phyloP scores from a whole-genome alignment of 768 basidiomycete species.

The Leccinum disarticulatum region DNA sequence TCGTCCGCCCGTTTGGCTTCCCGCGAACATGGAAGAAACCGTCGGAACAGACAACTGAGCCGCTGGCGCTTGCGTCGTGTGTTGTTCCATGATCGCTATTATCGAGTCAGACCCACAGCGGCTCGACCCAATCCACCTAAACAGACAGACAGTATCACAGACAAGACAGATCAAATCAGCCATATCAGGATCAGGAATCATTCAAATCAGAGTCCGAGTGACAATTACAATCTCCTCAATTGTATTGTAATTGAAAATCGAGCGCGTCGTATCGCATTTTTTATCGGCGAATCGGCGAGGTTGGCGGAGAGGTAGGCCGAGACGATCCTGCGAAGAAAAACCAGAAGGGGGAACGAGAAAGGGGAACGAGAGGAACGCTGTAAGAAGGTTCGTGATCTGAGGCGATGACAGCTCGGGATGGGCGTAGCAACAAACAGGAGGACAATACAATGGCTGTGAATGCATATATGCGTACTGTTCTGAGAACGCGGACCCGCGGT shows the following conservation, averaged over 20 bases:
- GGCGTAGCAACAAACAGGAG: background rate
- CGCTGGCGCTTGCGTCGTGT: background rate
- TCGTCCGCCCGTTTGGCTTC: background rate
- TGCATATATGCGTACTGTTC: background rate
- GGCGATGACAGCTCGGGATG: background rate
- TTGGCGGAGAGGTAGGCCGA: background rate
- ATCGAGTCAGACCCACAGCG: background rate
- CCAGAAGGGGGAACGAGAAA: background rate
- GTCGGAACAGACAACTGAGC: background rate
- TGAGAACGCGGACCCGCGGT: background rate
- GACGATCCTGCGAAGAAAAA: background rate
- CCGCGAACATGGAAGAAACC: background rate
- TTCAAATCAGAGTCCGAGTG: background rate
- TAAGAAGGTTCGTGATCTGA: background rate
- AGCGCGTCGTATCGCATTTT: background rate
- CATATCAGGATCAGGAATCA: background rate
- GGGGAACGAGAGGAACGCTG: background rate
- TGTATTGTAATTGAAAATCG: background rate
- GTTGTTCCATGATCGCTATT: background rate
- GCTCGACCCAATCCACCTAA: background rate
- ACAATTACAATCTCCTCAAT: background rate
- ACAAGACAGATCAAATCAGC: background rate
- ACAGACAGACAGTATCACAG: background rate
- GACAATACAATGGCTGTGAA: background rate
- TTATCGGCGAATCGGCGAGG: background rate